Conservation (phyloP, 768 basidiomycete species). For the Kwoniella botswanensis region DNA sequence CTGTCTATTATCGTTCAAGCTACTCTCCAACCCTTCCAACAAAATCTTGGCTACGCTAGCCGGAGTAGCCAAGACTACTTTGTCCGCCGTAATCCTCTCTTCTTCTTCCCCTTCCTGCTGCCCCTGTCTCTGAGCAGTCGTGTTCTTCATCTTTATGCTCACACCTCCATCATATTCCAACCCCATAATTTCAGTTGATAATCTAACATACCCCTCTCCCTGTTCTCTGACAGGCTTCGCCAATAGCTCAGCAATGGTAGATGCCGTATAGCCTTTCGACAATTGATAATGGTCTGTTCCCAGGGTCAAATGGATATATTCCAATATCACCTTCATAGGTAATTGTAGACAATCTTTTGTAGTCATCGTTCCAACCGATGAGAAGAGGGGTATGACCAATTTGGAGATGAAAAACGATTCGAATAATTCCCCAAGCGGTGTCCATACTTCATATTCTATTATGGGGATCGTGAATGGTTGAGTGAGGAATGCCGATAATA, state of each 20-base stretch:
- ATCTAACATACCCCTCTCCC: constrained; percentile 32
- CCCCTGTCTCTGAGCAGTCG: background rate
- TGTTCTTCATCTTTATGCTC: constrained; percentile 3
- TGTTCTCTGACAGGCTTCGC: constrained; percentile 24
- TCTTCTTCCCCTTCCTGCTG: constrained; percentile 12
- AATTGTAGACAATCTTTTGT: constrained; percentile 65
- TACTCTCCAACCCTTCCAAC: constrained; percentile 57
- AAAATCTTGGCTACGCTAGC: constrained; percentile 69
- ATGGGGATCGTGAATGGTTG: constrained; percentile 58
- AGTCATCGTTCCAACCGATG: constrained; percentile 73
- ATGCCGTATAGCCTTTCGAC: constrained; percentile 62
- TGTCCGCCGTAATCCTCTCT: constrained; percentile 62
- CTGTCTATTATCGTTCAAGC: constrained; percentile 17
- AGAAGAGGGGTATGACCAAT: constrained; percentile 70
- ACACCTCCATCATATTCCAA: constrained; percentile 25
- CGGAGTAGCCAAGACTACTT: constrained; percentile 75
- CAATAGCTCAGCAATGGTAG: constrained; percentile 35
- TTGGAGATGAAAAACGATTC: constrained; percentile 65
- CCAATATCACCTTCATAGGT: constrained; percentile 71
- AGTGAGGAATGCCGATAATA: constrained; percentile 23
- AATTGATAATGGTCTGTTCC: constrained; percentile 74
- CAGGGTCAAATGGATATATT: constrained; percentile 73
- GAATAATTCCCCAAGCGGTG: constrained; percentile 61
- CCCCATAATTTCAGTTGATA: constrained; percentile 33
- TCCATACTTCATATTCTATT: constrained; percentile 53